These are phyloP conservation scores for Scheffersomyces ergatensis DNA, from an alignment of 805 yeast genomes.

Conservation along the genomic window DNA sequence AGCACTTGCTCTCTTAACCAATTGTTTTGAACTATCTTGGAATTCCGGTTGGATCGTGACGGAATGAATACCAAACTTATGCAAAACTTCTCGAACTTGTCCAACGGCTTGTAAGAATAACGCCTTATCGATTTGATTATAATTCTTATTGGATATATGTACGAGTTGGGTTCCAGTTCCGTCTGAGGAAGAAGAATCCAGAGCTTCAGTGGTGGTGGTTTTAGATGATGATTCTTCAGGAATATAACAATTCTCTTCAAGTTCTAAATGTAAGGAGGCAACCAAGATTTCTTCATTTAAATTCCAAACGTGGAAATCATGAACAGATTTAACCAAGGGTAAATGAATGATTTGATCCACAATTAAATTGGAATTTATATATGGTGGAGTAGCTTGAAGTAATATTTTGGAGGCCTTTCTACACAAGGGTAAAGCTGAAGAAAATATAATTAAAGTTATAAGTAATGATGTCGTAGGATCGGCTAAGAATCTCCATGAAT, in stretches of 20 bases:
- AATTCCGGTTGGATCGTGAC: slow-evolving; percentile 98
- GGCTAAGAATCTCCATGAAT: slow-evolving; percentile 78
- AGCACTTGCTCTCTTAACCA: slow-evolving; percentile 12
- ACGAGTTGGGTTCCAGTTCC: neutral
- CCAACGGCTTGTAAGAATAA: slow-evolving; percentile 67
- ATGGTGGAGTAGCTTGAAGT: slow-evolving; percentile 90
- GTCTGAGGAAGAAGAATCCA: too few relatives aligned
- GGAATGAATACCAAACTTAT: slow-evolving; percentile 82
- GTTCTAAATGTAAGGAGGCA: slow-evolving; percentile 86
- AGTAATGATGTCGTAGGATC: slow-evolving; percentile 86
- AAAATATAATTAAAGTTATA: slow-evolving; percentile 84
- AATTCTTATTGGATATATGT: slow-evolving; percentile 11
- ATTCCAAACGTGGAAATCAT: slow-evolving; percentile 97
- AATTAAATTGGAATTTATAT: slow-evolving; percentile 72
- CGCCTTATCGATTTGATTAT: slow-evolving; percentile 35
- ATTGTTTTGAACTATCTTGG: slow-evolving; percentile 12
- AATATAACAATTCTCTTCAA: slow-evolving; percentile 23
- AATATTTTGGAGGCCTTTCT: slow-evolving; percentile 81
- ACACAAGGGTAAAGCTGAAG: slow-evolving; percentile 89
- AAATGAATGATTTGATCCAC: slow-evolving; percentile 64
- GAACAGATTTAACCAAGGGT: slow-evolving; percentile 77
- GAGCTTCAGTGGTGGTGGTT: neutral
- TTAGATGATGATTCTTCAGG: slow-evolving; percentile 1
- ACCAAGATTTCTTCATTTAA: slow-evolving; percentile 81
- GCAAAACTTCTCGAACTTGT: slow-evolving; percentile 74